Conservation (phyloP, 257 asterid species). For the Echium plantagineum region DNA sequence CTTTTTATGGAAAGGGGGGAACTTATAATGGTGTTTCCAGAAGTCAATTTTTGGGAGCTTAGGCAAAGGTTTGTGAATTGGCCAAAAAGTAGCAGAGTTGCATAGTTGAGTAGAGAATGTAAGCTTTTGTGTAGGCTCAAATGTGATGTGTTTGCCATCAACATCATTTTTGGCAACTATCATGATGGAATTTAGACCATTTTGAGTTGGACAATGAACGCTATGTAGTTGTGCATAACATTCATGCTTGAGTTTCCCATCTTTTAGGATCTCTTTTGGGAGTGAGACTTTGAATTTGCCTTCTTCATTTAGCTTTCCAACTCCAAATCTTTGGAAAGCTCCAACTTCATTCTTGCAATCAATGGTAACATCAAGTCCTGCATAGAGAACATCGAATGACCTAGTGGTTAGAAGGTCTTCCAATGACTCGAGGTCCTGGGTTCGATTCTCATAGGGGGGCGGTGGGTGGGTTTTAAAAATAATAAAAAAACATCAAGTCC, state of each 20-base stretch:
- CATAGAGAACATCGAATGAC: too few relatives aligned
- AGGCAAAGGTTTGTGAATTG: conserved; percentile 19
- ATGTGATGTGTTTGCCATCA: conserved; percentile 23
- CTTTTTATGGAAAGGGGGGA: conserved; percentile 17
- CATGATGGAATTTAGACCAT: conserved; percentile 48
- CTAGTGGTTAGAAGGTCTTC: too few relatives aligned
- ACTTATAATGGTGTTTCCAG: conserved; percentile 13
- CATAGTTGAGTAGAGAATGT: conserved; percentile 61
- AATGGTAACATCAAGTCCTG: conserved; percentile 66
- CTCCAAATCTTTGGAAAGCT: conserved; percentile 38
- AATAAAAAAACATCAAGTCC: conserved; percentile 73
- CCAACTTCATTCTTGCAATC: conserved; percentile 66
- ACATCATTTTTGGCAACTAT: conserved; percentile 28
- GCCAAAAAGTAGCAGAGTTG: conserved; percentile 72
- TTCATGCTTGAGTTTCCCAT: conserved; percentile 50
- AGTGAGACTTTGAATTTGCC: conserved; percentile 61
- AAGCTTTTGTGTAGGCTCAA: conserved; percentile 34
- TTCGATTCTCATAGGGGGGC: too few relatives aligned
- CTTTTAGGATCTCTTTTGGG: conserved; percentile 28
- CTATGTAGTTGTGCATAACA: conserved; percentile 82
- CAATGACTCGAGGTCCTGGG: too few relatives aligned
- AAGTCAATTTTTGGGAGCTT: conserved; percentile 33
- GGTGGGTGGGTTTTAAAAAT: too few relatives aligned
- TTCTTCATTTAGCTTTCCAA: conserved; percentile 37
- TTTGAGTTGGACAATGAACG: conserved; percentile 61